phyloP scores from a whole-genome alignment of 495 filamentous ascomycete species.

The Annulohypoxylon stygium region DNA sequence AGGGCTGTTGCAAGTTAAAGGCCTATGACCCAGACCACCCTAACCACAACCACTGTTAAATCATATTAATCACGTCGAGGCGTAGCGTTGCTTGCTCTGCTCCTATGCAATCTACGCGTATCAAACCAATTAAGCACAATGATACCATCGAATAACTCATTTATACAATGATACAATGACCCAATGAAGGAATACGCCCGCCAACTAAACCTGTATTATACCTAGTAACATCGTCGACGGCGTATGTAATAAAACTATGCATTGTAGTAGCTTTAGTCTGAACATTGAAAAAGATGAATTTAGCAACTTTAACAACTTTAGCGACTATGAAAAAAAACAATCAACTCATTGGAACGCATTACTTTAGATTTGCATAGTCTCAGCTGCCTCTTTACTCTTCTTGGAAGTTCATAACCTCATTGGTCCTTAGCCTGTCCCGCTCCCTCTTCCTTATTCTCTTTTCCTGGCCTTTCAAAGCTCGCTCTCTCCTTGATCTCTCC shows the following conservation, averaged over 20 bases:
- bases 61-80: conserved; percentile 9
- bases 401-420: conserved; percentile 27
- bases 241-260: conserved; percentile 11
- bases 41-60: background rate
- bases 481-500: conserved; percentile 26
- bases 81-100: background rate
- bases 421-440: conserved; percentile 23
- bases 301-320: background rate
- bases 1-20: conserved; percentile 12
- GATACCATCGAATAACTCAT: conserved; percentile 3
- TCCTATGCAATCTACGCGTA: conserved; percentile 31
- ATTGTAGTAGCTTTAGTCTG: conserved; percentile 3
- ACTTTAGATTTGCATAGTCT: conserved; percentile 1
- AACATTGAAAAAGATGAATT: conserved; percentile 3
- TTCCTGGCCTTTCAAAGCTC: conserved; percentile 15
- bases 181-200: conserved; percentile 22
- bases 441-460: conserved; percentile 32
- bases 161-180: conserved; percentile 21
- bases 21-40: conserved; percentile 26
- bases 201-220: conserved; percentile 26
- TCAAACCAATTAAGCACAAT: conserved; percentile 33
- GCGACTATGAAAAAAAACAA: conserved; percentile 24
- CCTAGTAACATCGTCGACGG: conserved; percentile 30
- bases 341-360: conserved; percentile 35
- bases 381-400: conserved; percentile 33